Base-by-base conservation (phyloP, 306 rosid species). In the Lupinus albus region DNA sequence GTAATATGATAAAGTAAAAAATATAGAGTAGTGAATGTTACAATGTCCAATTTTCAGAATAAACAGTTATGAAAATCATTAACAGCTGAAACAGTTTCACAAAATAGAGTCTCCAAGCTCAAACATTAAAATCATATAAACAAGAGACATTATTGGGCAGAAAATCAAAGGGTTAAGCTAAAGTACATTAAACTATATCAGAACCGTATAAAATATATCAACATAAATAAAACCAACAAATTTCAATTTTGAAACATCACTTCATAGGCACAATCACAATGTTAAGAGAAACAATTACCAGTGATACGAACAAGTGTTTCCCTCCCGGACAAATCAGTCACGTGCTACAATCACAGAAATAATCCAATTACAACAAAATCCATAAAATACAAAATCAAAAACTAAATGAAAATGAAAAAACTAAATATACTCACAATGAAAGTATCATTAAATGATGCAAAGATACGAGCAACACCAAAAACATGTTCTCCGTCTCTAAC, bases 251-350 rank as follows among this genome's bases (percentile, higher is more conserved):
- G 28, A 25, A 1, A 25, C 28, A 25, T 20, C 2, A 20, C 25
- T 20, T 20, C 25, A 1, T 20, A 2, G 25, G 1, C 2, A 20
- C 25, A 0, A 25, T 1, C 30, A 25, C 30, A 25, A 25, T 1
- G 30, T 25, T 25, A 25, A 33, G 38, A 6, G 38, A 33, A 8
- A 33, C 38, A 0, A 32, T 56, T 47, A 89, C 96, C 96, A 4
- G 91, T 89, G 49, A 89, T 86, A 7, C 93, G 96, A 20, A 89
- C 93, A 11, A 89, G 86, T 25, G 96, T 89, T 78, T 89, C 96
- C 21, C 91, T 81, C 30, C 96, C 96, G 11, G 96, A 89, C 54
- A 89, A 71, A 83, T 89, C 96, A 57, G 91, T 89, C 46, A 89
- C 91, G 16, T 89, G 96, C 96, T 89, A 84, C 71, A 68, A 64